phyloP scores from a whole-genome alignment of 2,329 filamentous ascomycete species.

The Penicillium sp. region DNA sequence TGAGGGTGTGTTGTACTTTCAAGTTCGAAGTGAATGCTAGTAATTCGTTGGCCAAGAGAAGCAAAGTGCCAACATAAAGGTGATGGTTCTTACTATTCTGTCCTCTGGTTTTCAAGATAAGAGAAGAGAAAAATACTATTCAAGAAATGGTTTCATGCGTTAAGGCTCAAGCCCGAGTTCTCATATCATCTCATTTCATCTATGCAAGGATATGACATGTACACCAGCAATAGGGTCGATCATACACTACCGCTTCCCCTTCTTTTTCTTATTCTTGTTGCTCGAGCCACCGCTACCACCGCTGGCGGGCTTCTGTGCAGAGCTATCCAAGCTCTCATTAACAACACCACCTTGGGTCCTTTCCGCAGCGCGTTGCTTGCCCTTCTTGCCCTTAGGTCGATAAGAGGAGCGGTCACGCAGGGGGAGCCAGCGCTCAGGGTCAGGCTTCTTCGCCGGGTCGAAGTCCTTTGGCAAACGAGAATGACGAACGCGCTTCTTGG shows the following conservation, averaged over 20 bases:
- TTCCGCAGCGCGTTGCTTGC: conserved; percentile 78
- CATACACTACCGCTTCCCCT: conserved; percentile 52
- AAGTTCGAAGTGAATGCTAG: no score
- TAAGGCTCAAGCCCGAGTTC: background rate
- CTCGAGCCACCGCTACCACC: conserved; percentile 36
- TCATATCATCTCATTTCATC: no score
- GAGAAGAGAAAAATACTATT: background rate
- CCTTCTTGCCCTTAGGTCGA: conserved; percentile 88
- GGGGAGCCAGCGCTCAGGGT: conserved; percentile 92
- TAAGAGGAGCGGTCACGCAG: conserved; percentile 87
- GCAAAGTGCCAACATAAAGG: background rate
- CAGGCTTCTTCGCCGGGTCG: conserved; percentile 76
- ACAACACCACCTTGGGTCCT: conserved; percentile 85
- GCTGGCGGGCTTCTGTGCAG: conserved; percentile 35
- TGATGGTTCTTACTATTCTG: no score
- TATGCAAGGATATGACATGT: conserved; percentile 18
- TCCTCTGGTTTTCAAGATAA: no score
- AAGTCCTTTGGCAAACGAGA: conserved; percentile 54
- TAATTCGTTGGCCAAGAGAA: background rate
- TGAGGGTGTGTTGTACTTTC: no score
- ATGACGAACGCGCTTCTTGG: conserved; percentile 50
- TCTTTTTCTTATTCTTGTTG: conserved; percentile 55
- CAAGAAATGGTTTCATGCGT: background rate
- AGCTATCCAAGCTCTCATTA: conserved; percentile 69
- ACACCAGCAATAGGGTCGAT: background rate